Evolutionary conservation across 768 basidiomycete genomes (phyloP).

Genomic region (Amanita exitialis): DNA sequence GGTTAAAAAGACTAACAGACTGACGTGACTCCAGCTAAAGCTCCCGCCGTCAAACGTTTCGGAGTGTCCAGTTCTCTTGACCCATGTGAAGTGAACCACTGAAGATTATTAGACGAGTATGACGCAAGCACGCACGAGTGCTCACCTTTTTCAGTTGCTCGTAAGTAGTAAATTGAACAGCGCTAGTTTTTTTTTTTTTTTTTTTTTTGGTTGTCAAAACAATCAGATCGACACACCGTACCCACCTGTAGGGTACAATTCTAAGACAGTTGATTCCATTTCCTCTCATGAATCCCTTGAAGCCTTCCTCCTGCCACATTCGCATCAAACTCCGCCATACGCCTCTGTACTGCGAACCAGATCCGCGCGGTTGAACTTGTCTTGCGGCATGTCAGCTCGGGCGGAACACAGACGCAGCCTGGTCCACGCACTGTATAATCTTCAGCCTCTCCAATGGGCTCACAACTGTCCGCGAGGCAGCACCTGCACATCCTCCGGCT

Average conservation of each 20-base stretch:
- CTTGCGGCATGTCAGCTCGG: conserved; percentile 27
- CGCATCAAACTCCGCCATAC: conserved; percentile 77
- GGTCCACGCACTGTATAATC: conserved; percentile 78
- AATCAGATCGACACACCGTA: conserved; percentile 16
- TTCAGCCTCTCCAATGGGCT: conserved; percentile 89
- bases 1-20: conserved; percentile 55
- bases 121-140: conserved; percentile 16
- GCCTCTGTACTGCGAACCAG: conserved; percentile 65
- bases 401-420: conserved; percentile 3
- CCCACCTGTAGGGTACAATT: conserved; percentile 80
- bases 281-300: conserved; percentile 88
- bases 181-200: conserved; percentile 28
- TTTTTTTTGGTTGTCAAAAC: neutral
- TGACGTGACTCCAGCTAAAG: conserved; percentile 87
- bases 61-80: conserved; percentile 79
- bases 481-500: conserved; percentile 51
- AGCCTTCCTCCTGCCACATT: conserved; percentile 93
- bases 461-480: conserved; percentile 84
- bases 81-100: conserved; percentile 68
- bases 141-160: conserved; percentile 73
- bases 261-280: conserved; percentile 86
- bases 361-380: conserved; percentile 76
- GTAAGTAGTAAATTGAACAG: conserved; percentile 82
- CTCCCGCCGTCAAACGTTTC: conserved; percentile 76
- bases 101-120: conserved; percentile 14